A percentile compares a stretch with the other conserved stretches of the same genome.
Evolutionary conservation across 805 yeast genomes (phyloP).

Genomic region (Suhomyces prunicola): DNA sequence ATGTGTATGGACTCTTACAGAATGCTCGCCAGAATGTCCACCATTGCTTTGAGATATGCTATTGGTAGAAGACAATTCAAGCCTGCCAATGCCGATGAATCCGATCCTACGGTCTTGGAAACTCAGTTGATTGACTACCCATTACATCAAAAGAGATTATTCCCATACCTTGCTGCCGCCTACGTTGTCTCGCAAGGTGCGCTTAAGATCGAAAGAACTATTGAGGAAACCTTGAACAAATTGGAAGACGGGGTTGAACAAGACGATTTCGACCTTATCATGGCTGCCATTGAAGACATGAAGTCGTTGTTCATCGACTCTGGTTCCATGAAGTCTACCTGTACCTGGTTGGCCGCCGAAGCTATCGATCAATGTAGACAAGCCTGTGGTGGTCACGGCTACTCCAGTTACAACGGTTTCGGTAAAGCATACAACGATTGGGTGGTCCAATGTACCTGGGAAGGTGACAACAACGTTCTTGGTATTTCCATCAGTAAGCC

Average conservation of each 20-base stretch:
- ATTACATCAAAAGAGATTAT: constrained; percentile 44
- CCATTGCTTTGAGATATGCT: constrained; percentile 45
- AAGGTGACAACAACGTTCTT: constrained; percentile 47
- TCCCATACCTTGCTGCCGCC: constrained; percentile 42
- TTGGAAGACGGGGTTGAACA: constrained; percentile 37
- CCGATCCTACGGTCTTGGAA: constrained; percentile 20
- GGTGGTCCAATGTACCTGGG: constrained; percentile 50
- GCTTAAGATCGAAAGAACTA: constrained; percentile 34
- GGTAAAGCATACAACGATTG: constrained; percentile 45
- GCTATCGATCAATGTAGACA: constrained; percentile 43
- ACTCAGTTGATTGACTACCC: constrained; percentile 44
- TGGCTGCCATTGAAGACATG: constrained; percentile 33
- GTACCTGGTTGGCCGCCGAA: constrained; percentile 44
- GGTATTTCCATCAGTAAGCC: constrained; percentile 42
- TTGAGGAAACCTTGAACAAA: constrained; percentile 25
- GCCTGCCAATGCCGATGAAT: constrained; percentile 23
- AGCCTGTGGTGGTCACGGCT: constrained; percentile 49
- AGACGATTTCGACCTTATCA: constrained; percentile 30
- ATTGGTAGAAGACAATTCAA: constrained; percentile 46
- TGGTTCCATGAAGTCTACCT: constrained; percentile 43
- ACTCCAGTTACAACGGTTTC: constrained; percentile 43
- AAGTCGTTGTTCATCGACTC: constrained; percentile 44
- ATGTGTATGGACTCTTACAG: constrained; percentile 45
- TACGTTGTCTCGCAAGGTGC: constrained; percentile 40
- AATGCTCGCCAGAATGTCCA: constrained; percentile 39